Percentiles rank a stretch among this genome's conserved stretches.
phyloP scores from a whole-genome alignment of 805 yeast species.

The Starmera pachycereana region DNA sequence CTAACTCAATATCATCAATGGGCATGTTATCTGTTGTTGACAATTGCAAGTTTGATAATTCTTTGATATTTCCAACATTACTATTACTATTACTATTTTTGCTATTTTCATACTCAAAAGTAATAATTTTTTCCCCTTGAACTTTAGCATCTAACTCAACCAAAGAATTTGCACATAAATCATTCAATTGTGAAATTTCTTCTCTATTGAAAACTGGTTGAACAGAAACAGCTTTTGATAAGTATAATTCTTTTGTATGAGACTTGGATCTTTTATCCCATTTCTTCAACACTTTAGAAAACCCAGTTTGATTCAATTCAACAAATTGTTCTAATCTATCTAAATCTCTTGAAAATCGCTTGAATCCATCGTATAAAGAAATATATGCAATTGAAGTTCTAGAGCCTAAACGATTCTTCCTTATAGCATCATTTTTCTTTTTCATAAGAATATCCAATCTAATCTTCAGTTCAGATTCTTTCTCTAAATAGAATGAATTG shows the following conservation, averaged over 20 bases:
- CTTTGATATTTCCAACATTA: constrained; percentile 6
- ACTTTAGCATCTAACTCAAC: constrained; percentile 67
- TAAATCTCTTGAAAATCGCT: constrained; percentile 80
- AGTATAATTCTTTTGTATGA: constrained; percentile 84
- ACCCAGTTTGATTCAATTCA: constrained; percentile 91
- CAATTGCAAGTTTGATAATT: constrained; percentile 14
- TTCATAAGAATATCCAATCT: constrained; percentile 67
- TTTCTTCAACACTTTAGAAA: constrained; percentile 88
- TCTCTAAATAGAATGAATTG: constrained; percentile 82
- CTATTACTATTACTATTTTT: constrained; percentile 2
- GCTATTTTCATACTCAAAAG: constrained; percentile 19
- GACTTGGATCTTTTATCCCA: constrained; percentile 98
- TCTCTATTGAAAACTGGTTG: constrained; percentile 94
- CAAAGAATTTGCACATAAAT: constrained; percentile 51
- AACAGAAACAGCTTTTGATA: constrained; percentile 87
- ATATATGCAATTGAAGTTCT: constrained; percentile 70
- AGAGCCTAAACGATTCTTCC: constrained; percentile 35
- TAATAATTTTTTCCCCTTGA: constrained; percentile 34
- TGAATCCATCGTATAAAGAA: constrained; percentile 80
- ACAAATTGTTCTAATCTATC: constrained; percentile 87
- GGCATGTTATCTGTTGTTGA: constrained; percentile 1
- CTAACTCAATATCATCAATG: constrained; percentile 38
- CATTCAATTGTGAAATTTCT: constrained; percentile 77
- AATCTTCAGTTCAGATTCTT: constrained; percentile 78
- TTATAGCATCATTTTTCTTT: constrained; percentile 46